Conservation (phyloP, 1,284 basidiomycete genomes). For the Cryptococcus depauperatus region DNA sequence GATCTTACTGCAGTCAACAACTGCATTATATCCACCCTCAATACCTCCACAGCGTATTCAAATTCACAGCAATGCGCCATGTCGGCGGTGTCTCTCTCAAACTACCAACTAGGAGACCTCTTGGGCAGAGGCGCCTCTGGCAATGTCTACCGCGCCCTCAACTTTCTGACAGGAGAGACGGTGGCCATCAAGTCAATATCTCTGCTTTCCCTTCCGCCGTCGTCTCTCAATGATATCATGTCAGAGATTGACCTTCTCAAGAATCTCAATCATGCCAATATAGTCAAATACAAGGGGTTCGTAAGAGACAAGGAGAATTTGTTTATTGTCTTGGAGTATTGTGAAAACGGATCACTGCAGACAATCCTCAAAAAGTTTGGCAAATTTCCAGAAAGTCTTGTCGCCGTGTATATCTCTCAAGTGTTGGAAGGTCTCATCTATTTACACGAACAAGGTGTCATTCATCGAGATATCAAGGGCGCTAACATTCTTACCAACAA, state of each 20-base stretch:
- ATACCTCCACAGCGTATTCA: too few relatives aligned
- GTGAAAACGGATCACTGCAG: conserved; percentile 94
- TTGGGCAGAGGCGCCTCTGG: conserved; percentile 91
- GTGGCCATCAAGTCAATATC: conserved; percentile 94
- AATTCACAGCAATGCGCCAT: conserved; percentile 7
- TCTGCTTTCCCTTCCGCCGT: conserved; percentile 82
- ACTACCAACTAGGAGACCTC: conserved; percentile 85
- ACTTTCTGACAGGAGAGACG: conserved; percentile 93
- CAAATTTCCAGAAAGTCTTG: conserved; percentile 93
- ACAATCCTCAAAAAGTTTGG: conserved; percentile 94
- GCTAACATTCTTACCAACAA: conserved; percentile 98
- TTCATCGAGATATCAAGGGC: conserved; percentile 97
- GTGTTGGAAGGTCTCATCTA: conserved; percentile 82
- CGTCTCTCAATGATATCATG: conserved; percentile 94
- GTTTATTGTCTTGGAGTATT: conserved; percentile 93
- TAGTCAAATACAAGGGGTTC: conserved; percentile 96
- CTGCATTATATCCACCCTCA: too few relatives aligned
- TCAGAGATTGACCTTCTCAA: conserved; percentile 91
- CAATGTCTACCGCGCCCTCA: conserved; percentile 87
- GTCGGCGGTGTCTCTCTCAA: conserved; percentile 24
- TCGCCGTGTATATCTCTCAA: conserved; percentile 93
- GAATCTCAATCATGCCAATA: conserved; percentile 87
- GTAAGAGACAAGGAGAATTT: conserved; percentile 88
- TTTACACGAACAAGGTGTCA: conserved; percentile 94
- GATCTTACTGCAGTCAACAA: too few relatives aligned